Conservation (phyloP, 225 moss, liverwort and hornwort species). For the Sphagnum contortum region DNA sequence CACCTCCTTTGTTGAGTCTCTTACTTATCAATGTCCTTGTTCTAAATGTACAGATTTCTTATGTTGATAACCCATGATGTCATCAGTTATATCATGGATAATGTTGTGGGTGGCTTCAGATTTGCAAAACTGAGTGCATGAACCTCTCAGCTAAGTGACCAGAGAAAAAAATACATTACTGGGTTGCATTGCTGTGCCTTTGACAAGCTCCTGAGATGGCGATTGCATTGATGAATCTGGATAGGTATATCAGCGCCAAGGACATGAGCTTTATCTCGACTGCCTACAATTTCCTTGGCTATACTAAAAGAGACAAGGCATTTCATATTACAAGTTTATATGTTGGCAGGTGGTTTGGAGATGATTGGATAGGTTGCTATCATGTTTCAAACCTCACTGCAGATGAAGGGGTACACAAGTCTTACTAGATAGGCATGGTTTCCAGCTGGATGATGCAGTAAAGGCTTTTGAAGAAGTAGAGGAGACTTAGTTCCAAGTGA, state of each 20-base stretch:
- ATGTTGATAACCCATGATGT: too few species aligned
- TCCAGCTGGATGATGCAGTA: constrained; percentile 40
- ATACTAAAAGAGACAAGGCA: constrained; percentile 31
- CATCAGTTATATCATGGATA: too few species aligned
- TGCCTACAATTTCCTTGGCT: constrained; percentile 30
- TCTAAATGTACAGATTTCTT: too few species aligned
- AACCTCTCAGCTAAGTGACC: too few species aligned
- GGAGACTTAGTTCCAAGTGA: constrained; percentile 15
- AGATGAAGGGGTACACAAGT: background rate
- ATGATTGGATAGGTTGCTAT: background rate
- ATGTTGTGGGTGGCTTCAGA: too few species aligned
- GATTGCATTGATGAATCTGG: background rate
- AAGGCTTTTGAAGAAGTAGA: constrained; percentile 47
- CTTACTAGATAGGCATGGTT: background rate
- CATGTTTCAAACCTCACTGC: background rate
- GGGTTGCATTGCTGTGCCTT: too few species aligned
- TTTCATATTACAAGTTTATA: background rate
- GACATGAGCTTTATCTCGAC: constrained; percentile 32
- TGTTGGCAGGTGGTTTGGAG: background rate
- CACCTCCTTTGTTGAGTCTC: too few species aligned
- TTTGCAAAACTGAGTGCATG: too few species aligned
- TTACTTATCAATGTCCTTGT: too few species aligned
- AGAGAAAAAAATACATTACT: too few species aligned
- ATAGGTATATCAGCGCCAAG: constrained; percentile 28
- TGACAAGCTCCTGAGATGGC: background rate